A percentile compares a stretch with the other conserved stretches of the same genome.
phyloP scores from a whole-genome alignment of 768 basidiomycete genomes.

The Suillus bovinus region DNA sequence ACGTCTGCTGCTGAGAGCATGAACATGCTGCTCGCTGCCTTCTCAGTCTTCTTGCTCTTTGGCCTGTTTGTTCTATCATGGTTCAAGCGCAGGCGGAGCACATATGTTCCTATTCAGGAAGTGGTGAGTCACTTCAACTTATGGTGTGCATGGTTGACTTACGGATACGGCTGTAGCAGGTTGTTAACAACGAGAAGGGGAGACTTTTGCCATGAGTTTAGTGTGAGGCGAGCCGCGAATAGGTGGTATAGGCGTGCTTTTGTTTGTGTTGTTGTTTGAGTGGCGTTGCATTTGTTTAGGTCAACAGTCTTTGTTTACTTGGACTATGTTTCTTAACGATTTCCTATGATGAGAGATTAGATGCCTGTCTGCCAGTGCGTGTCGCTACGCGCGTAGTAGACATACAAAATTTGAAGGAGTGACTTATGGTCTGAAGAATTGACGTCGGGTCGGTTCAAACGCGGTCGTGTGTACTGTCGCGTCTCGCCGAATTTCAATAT shows the following conservation, averaged over 20 bases:
- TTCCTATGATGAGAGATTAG: not conserved
- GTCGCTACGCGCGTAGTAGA: not conserved
- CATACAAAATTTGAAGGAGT: not conserved
- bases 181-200: conserved; percentile 24
- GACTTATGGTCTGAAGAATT: not conserved
- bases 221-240: not conserved
- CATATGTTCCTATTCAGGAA: conserved; percentile 7
- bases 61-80: conserved; percentile 14
- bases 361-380: not conserved
- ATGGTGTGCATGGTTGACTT: not conserved
- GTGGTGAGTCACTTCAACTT: conserved; percentile 15
- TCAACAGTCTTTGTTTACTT: not conserved
- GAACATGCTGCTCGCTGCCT: conserved; percentile 3
- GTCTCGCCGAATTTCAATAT: not conserved
- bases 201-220: conserved; percentile 23
- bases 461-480: not conserved
- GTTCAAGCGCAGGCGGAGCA: conserved; percentile 20
- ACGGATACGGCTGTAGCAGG: conserved; percentile 7
- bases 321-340: not conserved
- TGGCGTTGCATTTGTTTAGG: not conserved
- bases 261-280: not conserved
- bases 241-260: not conserved
- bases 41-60: conserved; percentile 16
- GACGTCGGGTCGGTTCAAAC: no score
- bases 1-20: conserved; percentile 6